A percentile compares a stretch with the other conserved stretches of the same genome.
phyloP scores from a whole-genome alignment of 2,329 filamentous ascomycete genomes.

The Ceratocystiopsis brevicomis region DNA sequence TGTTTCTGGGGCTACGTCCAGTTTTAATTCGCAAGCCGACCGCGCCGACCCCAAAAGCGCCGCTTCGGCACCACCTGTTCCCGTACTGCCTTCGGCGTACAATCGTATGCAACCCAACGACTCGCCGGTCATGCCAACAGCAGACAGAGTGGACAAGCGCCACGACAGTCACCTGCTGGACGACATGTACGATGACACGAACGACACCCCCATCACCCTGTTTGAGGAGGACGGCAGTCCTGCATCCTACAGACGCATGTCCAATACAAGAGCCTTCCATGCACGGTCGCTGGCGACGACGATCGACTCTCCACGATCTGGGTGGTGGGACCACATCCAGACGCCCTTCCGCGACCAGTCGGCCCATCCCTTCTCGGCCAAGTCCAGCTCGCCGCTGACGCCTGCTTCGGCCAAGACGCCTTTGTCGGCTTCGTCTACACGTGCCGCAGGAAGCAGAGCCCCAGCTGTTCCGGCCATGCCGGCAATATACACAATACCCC shows the following conservation, averaged over 20 bases:
- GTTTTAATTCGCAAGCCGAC: slow-evolving; percentile 40
- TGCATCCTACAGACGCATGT: slow-evolving; percentile 17
- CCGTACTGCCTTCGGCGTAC: slow-evolving; percentile 31
- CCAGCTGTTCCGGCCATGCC: background rate
- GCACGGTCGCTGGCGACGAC: slow-evolving; percentile 21
- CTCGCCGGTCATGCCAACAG: too few species aligned
- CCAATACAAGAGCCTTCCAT: slow-evolving; percentile 17
- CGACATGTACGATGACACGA: slow-evolving; percentile 29
- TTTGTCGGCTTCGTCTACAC: background rate
- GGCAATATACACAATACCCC: background rate
- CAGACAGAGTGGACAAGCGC: background rate
- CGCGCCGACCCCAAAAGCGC: slow-evolving; percentile 12
- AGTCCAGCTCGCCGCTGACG: slow-evolving; percentile 11
- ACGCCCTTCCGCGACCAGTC: slow-evolving; percentile 42
- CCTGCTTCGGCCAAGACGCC: slow-evolving; percentile 3
- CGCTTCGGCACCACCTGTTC: slow-evolving; percentile 33
- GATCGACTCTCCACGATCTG: slow-evolving; percentile 36
- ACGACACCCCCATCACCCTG: slow-evolving; percentile 40
- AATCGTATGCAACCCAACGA: too few species aligned
- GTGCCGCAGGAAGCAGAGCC: background rate
- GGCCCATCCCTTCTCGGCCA: slow-evolving; percentile 24
- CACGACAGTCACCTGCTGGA: slow-evolving; percentile 13
- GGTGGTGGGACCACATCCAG: slow-evolving; percentile 64
- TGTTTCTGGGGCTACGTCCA: slow-evolving; percentile 28
- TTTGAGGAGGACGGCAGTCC: slow-evolving; percentile 50